A percentile compares a stretch with the other conserved stretches of the same genome.
Evolutionary conservation across 2,329 filamentous ascomycete genomes (phyloP).

Genomic region (Penicillium sp.): DNA sequence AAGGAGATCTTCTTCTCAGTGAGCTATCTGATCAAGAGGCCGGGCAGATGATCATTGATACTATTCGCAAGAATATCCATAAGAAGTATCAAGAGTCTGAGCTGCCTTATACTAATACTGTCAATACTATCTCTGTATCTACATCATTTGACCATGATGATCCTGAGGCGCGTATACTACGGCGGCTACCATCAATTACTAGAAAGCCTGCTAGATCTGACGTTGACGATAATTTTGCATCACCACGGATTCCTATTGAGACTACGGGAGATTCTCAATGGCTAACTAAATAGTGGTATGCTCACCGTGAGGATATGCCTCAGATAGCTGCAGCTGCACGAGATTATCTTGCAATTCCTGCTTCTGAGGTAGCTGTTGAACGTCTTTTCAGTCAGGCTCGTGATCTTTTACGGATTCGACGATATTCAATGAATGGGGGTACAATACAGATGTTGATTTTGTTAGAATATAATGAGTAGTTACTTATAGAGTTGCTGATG

Average conservation of each 20-base stretch:
- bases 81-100: not conserved
- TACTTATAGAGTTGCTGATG: too few relatives aligned
- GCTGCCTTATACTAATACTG: too few relatives aligned
- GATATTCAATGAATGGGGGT: conserved; percentile 12
- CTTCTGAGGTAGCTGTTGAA: conserved; percentile 15
- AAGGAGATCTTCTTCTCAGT: not conserved
- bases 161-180: not conserved
- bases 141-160: not conserved
- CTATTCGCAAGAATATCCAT: not conserved
- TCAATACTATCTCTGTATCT: too few relatives aligned
- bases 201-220: not conserved
- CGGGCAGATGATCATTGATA: not conserved
- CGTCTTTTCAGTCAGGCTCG: conserved; percentile 13
- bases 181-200: not conserved
- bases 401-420: conserved; percentile 15
- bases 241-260: not conserved
- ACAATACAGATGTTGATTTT: conserved; percentile 16
- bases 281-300: conserved; percentile 12
- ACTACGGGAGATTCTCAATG: not conserved
- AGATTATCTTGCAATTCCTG: conserved; percentile 19
- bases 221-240: not conserved
- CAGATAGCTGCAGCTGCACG: conserved; percentile 14
- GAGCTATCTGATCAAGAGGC: not conserved
- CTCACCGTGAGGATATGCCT: conserved; percentile 7
- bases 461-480: too few relatives aligned